These are phyloP conservation scores for Lasiosphaeria ovina DNA, from an alignment of 495 filamentous ascomycete species.

Conservation along the genomic window DNA sequence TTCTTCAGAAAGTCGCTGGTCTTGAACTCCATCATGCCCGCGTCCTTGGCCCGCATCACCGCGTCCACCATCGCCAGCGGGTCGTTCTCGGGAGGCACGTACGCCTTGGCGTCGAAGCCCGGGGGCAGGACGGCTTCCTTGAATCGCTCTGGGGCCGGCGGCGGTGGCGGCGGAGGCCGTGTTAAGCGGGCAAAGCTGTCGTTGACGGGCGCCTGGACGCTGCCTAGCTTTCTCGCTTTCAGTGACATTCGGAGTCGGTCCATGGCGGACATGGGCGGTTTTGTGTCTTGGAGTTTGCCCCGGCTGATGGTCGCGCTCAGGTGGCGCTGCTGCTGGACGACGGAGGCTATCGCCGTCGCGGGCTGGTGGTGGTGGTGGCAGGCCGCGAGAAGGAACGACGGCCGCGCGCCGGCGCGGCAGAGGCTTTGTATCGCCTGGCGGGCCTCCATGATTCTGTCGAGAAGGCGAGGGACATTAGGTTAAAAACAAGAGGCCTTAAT, in stretches of 20 bases:
- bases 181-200: too few species aligned
- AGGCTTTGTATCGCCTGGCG: constrained; percentile 25
- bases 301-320: background rate
- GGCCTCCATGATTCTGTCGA: constrained; percentile 27
- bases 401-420: constrained; percentile 15
- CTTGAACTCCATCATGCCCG: constrained; percentile 8
- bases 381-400: background rate
- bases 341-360: background rate
- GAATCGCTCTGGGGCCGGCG: too few species aligned
- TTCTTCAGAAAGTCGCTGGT: constrained; percentile 16
- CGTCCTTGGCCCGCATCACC: constrained; percentile 12
- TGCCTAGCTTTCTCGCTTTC: background rate
- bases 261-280: background rate
- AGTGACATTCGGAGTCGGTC: background rate
- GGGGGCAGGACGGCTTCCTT: too few species aligned
- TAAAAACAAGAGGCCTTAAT: background rate
- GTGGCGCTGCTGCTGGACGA: background rate
- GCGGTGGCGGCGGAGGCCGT: too few species aligned
- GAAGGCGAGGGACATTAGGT: background rate
- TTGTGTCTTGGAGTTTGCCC: background rate
- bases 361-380: background rate
- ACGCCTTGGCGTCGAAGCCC: too few species aligned
- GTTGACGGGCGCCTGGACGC: too few species aligned
- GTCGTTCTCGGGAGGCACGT: background rate
- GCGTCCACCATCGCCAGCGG: constrained; percentile 2